Conservation (phyloP, 1,284 basidiomycete genomes). For the Marasmius tenuissimus region DNA sequence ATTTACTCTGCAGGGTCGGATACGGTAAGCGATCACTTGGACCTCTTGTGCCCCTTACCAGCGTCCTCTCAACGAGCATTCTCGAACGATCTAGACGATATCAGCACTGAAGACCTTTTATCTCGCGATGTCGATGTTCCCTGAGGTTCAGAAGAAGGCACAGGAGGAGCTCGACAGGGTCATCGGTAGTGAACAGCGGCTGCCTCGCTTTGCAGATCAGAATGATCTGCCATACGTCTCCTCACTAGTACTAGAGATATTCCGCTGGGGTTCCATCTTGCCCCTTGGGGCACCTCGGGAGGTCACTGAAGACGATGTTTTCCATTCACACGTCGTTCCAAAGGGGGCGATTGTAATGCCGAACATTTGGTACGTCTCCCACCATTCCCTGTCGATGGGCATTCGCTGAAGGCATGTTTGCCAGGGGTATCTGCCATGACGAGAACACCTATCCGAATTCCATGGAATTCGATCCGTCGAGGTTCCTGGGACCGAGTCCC, state of each 20-base stretch:
- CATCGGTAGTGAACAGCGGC: background rate
- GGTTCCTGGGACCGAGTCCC: conserved; percentile 14
- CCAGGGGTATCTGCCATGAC: conserved; percentile 24
- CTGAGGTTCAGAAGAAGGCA: background rate
- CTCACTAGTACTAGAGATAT: background rate
- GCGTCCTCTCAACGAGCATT: no score
- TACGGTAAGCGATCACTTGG: background rate
- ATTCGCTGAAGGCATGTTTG: background rate
- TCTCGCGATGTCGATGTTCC: background rate
- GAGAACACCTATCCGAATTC: conserved; percentile 17
- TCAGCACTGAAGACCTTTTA: background rate
- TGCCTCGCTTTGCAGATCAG: conserved; percentile 3
- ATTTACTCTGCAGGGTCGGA: background rate
- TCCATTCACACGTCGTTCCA: conserved; percentile 1
- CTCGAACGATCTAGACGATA: background rate
- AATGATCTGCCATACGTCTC: background rate
- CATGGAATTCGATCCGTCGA: conserved; percentile 20
- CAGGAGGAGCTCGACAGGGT: conserved; percentile 1
- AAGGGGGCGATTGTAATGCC: background rate
- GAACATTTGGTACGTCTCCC: conserved; percentile 3
- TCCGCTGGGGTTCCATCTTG: background rate
- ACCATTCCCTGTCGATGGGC: background rate
- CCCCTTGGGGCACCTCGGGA: background rate
- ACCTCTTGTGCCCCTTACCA: no score
- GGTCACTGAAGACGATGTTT: conserved; percentile 3